Conservation (phyloP, 768 basidiomycete genomes). For the Panaeolus papilionaceus region DNA sequence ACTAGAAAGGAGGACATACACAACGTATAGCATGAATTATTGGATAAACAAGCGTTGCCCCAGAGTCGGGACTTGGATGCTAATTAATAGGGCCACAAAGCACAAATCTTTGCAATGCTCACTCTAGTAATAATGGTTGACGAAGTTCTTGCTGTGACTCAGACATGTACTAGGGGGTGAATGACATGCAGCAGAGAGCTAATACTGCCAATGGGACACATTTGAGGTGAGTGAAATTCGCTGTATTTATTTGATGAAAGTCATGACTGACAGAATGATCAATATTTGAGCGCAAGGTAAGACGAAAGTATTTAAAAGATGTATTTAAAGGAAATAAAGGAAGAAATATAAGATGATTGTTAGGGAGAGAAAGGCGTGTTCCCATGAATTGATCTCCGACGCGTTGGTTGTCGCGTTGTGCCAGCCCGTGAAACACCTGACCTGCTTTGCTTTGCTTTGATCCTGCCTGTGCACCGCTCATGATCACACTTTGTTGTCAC, state of each 20-base stretch:
- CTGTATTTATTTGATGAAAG: conserved; percentile 2
- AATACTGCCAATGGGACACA: background rate
- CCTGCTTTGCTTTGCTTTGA: conserved; percentile 30
- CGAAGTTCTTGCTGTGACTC: conserved; percentile 46
- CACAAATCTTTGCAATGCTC: background rate
- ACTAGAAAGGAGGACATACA: conserved; percentile 43
- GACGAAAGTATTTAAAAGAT: background rate
- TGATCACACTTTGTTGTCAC: conserved; percentile 26
- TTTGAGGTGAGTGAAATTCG: conserved; percentile 20
- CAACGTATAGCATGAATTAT: conserved; percentile 79
- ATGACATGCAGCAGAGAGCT: background rate
- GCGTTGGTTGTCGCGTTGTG: conserved; percentile 43
- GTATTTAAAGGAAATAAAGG: background rate
- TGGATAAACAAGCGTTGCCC: conserved; percentile 73
- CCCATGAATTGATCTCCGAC: conserved; percentile 34
- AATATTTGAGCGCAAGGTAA: background rate
- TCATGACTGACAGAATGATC: background rate
- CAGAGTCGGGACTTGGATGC: conserved; percentile 52
- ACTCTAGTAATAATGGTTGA: conserved; percentile 35
- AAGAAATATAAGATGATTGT: conserved; percentile 14
- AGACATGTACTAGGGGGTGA: conserved; percentile 30
- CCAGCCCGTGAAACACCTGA: conserved; percentile 36
- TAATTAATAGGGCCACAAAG: background rate
- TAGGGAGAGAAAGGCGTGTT: conserved; percentile 18
- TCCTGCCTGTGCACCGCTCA: conserved; percentile 10